Conservation (phyloP, 352 stramenopile genomes). For the Globisporangium parvum region DNA sequence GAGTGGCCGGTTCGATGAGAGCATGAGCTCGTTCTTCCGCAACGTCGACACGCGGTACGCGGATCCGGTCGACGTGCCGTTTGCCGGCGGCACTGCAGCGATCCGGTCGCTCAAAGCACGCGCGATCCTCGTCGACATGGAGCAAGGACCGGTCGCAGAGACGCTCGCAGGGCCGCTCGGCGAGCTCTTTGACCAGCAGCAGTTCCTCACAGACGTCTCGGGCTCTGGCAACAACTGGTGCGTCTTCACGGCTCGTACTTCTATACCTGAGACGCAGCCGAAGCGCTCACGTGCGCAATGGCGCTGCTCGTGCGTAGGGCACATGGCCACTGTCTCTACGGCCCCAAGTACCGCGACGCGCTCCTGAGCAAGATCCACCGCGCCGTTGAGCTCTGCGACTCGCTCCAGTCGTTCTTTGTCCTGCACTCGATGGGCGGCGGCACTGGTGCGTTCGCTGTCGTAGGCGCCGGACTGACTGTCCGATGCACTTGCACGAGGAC, state of each 20-base stretch:
- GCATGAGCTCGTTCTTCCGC: constrained; percentile 91
- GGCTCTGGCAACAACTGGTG: constrained; percentile 91
- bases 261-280: not conserved
- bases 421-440: constrained; percentile 91
- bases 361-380: constrained; percentile 66
- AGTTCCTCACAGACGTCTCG: constrained; percentile 87
- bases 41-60: constrained; percentile 78
- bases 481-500: not conserved
- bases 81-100: constrained; percentile 25
- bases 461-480: not conserved
- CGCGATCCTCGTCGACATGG: constrained; percentile 91
- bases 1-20: constrained; percentile 76
- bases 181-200: constrained; percentile 86
- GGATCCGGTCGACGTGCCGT: constrained; percentile 44
- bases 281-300: not conserved
- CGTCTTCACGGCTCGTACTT: not conserved
- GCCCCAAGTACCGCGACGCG: constrained; percentile 80
- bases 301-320: constrained; percentile 30
- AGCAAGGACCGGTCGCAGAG: constrained; percentile 84
- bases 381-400: constrained; percentile 85
- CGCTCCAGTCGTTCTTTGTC: constrained; percentile 90
- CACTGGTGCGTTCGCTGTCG: constrained; percentile 35
- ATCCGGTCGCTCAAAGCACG: constrained; percentile 69
- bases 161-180: constrained; percentile 75
- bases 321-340: constrained; percentile 87